Base-by-base conservation (phyloP, 768 basidiomycete genomes). In the Atractiella rhizophila region DNA sequence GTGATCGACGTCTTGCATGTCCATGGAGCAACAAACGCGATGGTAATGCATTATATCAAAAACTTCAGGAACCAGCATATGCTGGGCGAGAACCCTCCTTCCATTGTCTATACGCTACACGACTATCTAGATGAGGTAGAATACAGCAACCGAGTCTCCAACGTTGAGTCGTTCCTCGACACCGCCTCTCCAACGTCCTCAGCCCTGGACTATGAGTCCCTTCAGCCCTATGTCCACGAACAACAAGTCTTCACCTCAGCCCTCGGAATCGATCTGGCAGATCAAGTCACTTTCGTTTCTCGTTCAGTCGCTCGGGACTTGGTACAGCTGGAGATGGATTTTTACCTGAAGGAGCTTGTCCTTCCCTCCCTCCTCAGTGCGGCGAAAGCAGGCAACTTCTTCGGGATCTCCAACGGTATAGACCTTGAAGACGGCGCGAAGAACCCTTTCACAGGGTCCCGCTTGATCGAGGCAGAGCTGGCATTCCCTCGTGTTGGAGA, bases 41-140 rank as follows among this genome's bases (percentile, higher is more conserved):
- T 45, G 28, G 39, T 41, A 7, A 40, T 32, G 28, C 35, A 41
- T 31, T 45, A 18, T 15, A 20, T 45, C 6, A 35, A 40, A 21
- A 45, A 24, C 8, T 19, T 11, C 38, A 39, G 11, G 9, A 12
- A 13, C 9, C 16, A 4, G 26, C 13, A 10, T 24, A 24, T 6
- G 28, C 5, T 11, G 12, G 7, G 19, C 33, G 5, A 5, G 1
- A 30, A 25, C 2, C 28, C 16, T 9, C 44, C 44, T 4, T 35
- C 44, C 4, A 33, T 45, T 32, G 44, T 45, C 10, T 45, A 45
- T 37, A 37, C 39, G 16, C 40, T 45, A 4, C 44, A 45, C 26
- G 44, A 45, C 30, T 41, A 39, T 25, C 44, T 45, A 25, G 44
- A 45, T 28, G 44, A 45, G 28, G 29, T 41, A 28, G 44, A 45